Evolutionary conservation across 148 eudicot species (phyloP).

Genomic region (Cornus controversa): DNA sequence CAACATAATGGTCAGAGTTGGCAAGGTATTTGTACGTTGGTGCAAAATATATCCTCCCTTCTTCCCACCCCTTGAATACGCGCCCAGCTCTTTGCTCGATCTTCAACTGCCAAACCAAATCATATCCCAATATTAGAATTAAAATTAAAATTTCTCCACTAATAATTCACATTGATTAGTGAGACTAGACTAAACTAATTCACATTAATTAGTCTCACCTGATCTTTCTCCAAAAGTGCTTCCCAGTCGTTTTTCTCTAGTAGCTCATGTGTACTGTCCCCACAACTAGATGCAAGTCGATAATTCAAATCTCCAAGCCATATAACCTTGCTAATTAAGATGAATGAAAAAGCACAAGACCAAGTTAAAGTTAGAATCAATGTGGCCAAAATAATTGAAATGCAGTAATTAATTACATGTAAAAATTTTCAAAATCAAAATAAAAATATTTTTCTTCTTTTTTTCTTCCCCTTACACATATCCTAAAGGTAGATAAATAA

Average conservation of each 20-base stretch:
- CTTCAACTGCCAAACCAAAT: constrained; percentile 36
- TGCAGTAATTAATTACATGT: too few relatives aligned
- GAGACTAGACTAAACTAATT: not conserved
- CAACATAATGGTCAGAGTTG: constrained; percentile 54
- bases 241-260: constrained; percentile 53
- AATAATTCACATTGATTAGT: too few relatives aligned
- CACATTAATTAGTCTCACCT: constrained; percentile 31
- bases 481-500: too few relatives aligned
- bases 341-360: not conserved
- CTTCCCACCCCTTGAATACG: constrained; percentile 61
- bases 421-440: too few relatives aligned
- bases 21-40: constrained; percentile 61
- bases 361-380: too few relatives aligned
- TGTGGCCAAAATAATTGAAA: too few relatives aligned
- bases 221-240: constrained; percentile 62
- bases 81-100: constrained; percentile 68
- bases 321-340: constrained; percentile 41
- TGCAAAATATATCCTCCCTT: constrained; percentile 59
- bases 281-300: constrained; percentile 38
- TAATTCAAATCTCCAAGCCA: constrained; percentile 81
- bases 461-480: too few relatives aligned
- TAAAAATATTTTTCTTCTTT: too few relatives aligned
- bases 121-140: not conserved
- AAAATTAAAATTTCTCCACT: too few relatives aligned
- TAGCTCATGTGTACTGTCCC: constrained; percentile 34